Evolutionary conservation across 225 moss, liverwort and hornwort genomes (phyloP).

Genomic region (Physcomitrium patens): DNA sequence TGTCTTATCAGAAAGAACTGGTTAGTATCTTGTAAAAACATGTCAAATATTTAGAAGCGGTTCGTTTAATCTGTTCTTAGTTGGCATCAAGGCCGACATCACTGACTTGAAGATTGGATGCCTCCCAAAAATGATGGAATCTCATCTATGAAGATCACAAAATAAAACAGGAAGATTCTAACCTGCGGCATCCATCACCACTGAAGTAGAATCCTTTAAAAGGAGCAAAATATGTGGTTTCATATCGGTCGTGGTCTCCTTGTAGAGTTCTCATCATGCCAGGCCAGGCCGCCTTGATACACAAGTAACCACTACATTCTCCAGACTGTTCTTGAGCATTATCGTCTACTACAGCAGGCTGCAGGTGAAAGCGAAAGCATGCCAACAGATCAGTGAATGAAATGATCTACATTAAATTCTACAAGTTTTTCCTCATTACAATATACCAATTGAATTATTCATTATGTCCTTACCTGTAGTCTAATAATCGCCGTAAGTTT

Average conservation of each 20-base stretch:
- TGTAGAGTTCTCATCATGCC: constrained; percentile 91
- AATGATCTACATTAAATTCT: not conserved
- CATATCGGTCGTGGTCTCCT: constrained; percentile 92
- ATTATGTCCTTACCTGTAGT: not conserved
- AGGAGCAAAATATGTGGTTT: constrained; percentile 92
- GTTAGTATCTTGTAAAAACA: not conserved
- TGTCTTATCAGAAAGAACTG: not conserved
- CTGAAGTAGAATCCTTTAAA: constrained; percentile 97
- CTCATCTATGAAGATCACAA: not conserved
- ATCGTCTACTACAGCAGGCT: constrained; percentile 96
- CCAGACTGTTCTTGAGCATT: constrained; percentile 82
- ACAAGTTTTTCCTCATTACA: not conserved
- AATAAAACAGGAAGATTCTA: constrained; percentile 24
- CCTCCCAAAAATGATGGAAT: constrained; percentile 5
- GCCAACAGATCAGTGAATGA: constrained; percentile 18
- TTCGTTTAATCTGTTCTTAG: constrained; percentile 12
- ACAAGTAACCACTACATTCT: constrained; percentile 94
- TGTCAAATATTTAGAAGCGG: not conserved
- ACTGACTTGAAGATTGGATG: not conserved
- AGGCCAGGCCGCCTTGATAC: constrained; percentile 95
- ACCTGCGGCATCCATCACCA: constrained; percentile 98
- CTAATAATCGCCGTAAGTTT: constrained; percentile 5
- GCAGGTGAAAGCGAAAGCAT: constrained; percentile 18
- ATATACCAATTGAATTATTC: constrained; percentile 7
- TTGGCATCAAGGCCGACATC: constrained; percentile 5